phyloP scores from a whole-genome alignment of 345 rosid species.

The Citrus medica region DNA sequence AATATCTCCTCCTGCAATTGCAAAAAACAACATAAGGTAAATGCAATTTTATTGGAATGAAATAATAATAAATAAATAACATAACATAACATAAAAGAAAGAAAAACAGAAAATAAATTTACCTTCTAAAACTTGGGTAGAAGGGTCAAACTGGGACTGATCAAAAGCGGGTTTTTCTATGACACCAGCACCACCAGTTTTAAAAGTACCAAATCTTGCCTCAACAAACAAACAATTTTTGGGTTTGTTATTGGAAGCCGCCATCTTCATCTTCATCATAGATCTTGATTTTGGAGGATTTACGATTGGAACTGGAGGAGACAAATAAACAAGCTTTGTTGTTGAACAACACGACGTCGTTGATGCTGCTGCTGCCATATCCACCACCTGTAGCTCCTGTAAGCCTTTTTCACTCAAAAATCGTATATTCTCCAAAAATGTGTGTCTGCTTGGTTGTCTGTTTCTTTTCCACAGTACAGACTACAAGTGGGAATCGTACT shows the following conservation, averaged over 20 bases:
- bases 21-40: too few species aligned
- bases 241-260: background rate
- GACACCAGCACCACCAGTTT: conserved; percentile 24
- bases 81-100: background rate
- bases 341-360: background rate
- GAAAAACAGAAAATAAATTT: background rate
- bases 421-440: too few species aligned
- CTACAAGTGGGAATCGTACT: too few species aligned
- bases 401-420: too few species aligned
- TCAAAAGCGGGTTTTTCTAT: conserved; percentile 28
- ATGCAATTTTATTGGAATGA: too few species aligned
- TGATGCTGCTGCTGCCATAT: background rate
- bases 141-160: conserved; percentile 30
- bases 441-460: too few species aligned
- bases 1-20: conserved; percentile 30
- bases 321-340: background rate
- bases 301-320: background rate
- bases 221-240: background rate
- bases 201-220: conserved; percentile 17
- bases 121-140: conserved; percentile 31
- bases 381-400: background rate
- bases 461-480: too few species aligned
- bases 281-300: background rate
- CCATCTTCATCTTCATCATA: background rate
- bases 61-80: too few species aligned